Conservation (phyloP, 768 basidiomycete genomes). For the Lentinula lateritia region DNA sequence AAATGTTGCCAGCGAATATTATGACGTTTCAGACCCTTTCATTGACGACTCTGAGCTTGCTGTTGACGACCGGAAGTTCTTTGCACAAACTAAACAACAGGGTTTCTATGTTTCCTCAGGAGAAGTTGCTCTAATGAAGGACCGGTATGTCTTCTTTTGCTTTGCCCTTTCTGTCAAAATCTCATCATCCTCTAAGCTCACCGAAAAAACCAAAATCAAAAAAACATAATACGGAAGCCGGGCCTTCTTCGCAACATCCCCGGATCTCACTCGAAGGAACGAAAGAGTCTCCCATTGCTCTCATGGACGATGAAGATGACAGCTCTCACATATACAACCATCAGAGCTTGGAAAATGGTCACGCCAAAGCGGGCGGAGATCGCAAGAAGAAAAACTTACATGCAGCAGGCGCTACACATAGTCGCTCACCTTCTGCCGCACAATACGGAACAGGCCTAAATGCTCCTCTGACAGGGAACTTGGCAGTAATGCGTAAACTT, state of each 20-base stretch:
- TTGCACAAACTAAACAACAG: conserved; percentile 87
- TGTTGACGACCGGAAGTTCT: conserved; percentile 85
- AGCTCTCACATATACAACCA: not conserved
- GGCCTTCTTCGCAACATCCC: conserved; percentile 1
- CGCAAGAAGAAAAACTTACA: conserved; percentile 3
- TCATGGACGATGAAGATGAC: conserved; percentile 32
- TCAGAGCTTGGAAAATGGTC: conserved; percentile 2
- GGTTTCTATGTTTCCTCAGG: conserved; percentile 92
- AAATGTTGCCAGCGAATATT: conserved; percentile 63
- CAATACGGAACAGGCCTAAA: conserved; percentile 1
- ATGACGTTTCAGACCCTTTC: conserved; percentile 89
- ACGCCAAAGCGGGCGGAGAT: not conserved
- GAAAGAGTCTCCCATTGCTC: conserved; percentile 44
- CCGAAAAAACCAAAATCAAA: conserved; percentile 72
- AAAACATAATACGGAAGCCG: conserved; percentile 23
- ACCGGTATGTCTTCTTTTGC: conserved; percentile 40
- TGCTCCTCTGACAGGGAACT: conserved; percentile 3
- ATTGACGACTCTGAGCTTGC: conserved; percentile 96
- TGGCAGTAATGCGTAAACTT: conserved; percentile 4
- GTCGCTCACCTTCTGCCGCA: not conserved
- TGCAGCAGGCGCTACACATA: not conserved
- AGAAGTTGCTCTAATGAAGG: conserved; percentile 80
- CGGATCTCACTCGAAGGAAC: conserved; percentile 22
- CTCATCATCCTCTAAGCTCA: conserved; percentile 30
- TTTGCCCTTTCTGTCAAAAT: not conserved